These are phyloP conservation scores for Ammopiptanthus mongolicus DNA, from an alignment of 306 rosid species.

Conservation along the genomic window DNA sequence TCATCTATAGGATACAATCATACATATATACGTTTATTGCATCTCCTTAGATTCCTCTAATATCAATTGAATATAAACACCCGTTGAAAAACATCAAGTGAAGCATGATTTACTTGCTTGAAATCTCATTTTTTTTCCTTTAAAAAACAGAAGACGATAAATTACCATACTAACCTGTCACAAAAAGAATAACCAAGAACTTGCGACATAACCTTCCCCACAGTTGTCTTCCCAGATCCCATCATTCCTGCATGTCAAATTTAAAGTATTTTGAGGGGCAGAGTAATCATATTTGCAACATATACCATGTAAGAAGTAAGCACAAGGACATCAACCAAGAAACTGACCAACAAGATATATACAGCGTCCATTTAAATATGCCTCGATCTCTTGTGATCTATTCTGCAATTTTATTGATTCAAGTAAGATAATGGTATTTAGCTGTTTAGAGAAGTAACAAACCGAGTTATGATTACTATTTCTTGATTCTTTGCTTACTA, in stretches of 20 bases:
- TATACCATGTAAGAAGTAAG: slow-evolving; percentile 22
- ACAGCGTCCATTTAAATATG: slow-evolving; percentile 80
- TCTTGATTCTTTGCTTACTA: neutral
- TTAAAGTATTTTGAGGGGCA: slow-evolving; percentile 17
- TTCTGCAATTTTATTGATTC: slow-evolving; percentile 65
- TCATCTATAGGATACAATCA: slow-evolving; percentile 5
- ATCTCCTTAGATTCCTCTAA: neutral
- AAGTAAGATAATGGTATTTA: slow-evolving; percentile 36
- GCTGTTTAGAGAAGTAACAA: slow-evolving; percentile 20
- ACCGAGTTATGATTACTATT: slow-evolving; percentile 3
- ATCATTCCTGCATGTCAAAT: slow-evolving; percentile 80
- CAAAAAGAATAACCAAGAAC: slow-evolving; percentile 73
- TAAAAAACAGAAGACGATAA: neutral
- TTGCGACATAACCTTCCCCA: slow-evolving; percentile 80
- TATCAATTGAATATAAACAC: slow-evolving; percentile 1
- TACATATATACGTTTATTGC: neutral
- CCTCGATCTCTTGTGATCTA: slow-evolving; percentile 56
- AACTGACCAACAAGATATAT: slow-evolving; percentile 94
- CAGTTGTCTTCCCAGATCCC: slow-evolving; percentile 99
- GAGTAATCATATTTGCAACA: neutral
- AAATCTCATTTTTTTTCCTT: neutral
- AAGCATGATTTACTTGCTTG: neutral
- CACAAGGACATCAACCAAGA: slow-evolving; percentile 31
- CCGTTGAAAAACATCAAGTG: slow-evolving; percentile 2
- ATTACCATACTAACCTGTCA: slow-evolving; percentile 61